phyloP scores from a whole-genome alignment of 164 flowering plant genomes.

The Vitis riparia region DNA sequence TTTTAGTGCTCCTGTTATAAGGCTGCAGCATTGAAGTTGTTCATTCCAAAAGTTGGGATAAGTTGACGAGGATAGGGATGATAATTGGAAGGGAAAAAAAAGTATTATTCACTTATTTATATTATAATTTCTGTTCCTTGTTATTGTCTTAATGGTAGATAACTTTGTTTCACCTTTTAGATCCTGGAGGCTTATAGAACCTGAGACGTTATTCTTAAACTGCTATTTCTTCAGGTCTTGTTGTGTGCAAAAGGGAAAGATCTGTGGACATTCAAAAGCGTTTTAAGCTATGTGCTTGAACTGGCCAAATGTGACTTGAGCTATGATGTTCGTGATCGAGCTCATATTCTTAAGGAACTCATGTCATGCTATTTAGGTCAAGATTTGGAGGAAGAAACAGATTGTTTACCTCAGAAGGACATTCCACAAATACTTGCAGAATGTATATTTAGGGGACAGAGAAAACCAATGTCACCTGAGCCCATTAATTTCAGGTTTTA shows the following conservation, averaged over 20 bases:
- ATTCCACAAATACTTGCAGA: constrained; percentile 36
- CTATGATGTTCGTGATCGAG: constrained; percentile 90
- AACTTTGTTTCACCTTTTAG: neutral
- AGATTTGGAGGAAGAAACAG: constrained; percentile 28
- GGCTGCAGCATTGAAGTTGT: no score
- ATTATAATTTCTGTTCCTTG: neutral
- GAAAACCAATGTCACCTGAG: constrained; percentile 27
- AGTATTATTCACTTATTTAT: neutral
- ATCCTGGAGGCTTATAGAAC: neutral
- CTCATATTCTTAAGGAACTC: constrained; percentile 60
- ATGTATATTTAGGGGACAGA: constrained; percentile 42
- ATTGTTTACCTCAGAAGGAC: constrained; percentile 19
- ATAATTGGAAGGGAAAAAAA: neutral
- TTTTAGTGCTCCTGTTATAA: no score
- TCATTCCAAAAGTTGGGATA: no score
- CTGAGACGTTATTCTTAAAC: neutral
- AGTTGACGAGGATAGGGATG: no score
- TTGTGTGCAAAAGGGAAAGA: constrained; percentile 54
- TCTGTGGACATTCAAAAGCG: constrained; percentile 28
- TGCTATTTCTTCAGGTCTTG: constrained; percentile 51
- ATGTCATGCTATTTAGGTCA: constrained; percentile 31
- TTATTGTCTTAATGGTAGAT: neutral
- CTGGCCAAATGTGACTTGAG: constrained; percentile 75
- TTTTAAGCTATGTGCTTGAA: constrained; percentile 66
- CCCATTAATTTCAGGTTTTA: constrained; percentile 54